phyloP scores from a whole-genome alignment of 192 early-diverging fungal genomes.

The Coemansia sp. region DNA sequence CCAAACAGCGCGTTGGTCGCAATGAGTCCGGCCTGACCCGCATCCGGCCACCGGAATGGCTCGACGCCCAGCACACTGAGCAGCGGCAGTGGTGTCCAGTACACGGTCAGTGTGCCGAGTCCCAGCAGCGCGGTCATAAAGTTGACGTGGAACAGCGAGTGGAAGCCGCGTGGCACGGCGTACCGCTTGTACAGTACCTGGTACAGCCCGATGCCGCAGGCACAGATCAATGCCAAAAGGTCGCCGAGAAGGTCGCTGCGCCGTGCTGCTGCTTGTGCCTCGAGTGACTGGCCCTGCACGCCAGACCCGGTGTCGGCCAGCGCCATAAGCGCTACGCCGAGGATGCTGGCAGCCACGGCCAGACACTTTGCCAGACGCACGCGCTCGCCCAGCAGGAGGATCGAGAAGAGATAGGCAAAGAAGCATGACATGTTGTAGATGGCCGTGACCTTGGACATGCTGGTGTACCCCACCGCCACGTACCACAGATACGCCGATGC shows the following conservation, averaged over 20 bases:
- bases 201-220: conserved; percentile 71
- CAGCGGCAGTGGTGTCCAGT: conserved; percentile 71
- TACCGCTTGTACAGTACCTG: conserved; percentile 80
- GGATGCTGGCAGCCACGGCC: conserved; percentile 62
- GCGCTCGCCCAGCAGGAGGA: conserved; percentile 63
- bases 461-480: conserved; percentile 62
- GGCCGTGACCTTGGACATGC: conserved; percentile 76
- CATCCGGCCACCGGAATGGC: conserved; percentile 61
- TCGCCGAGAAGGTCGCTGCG: conserved; percentile 52
- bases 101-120: conserved; percentile 58
- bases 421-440: conserved; percentile 82
- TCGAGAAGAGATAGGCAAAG: conserved; percentile 78
- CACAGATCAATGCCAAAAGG: conserved; percentile 59
- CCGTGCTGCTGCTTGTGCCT: conserved; percentile 5
- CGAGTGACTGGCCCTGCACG: background rate
- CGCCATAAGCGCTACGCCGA: conserved; percentile 68
- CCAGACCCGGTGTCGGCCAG: conserved; percentile 32
- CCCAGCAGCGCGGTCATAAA: conserved; percentile 69
- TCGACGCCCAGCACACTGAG: conserved; percentile 63
- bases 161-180: conserved; percentile 53
- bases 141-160: conserved; percentile 70
- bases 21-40: conserved; percentile 54
- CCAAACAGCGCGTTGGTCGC: conserved; percentile 64
- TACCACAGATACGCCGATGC: conserved; percentile 78
- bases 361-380: conserved; percentile 57